Base-by-base conservation (phyloP, 78 protist species). In the Polysphondylium violaceum region DNA sequence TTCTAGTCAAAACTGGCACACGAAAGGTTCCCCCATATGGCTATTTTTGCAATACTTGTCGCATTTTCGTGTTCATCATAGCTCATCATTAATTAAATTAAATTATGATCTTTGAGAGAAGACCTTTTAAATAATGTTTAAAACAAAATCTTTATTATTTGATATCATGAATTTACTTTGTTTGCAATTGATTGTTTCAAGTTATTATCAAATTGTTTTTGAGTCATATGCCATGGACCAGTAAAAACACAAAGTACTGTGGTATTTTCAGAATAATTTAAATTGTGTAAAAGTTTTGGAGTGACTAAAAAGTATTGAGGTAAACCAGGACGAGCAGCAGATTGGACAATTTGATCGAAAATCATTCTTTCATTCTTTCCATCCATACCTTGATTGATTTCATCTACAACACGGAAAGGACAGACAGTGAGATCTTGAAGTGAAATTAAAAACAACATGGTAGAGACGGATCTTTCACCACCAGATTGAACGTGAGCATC, bases 301-400 rank as follows among this genome's bases (percentile, higher is more conserved):
- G 99, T 97, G 55, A 97, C 69, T 59, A 97, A 68, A 63, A 97
- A 97, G 88, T 92, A 95, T 73, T 97, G 98, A 38, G 98, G 98
- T 36, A 50, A 35, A 33, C 79, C 76, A 9, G 64, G 86, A 53
- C 73, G 36, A 41, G 36, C 59, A 38, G 91, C 94, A 17, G 74
- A 60, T 21, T 73, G 35, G 25, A 94, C 95, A n/a, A 97, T 83
- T 64, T 81, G 72, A 21, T 77, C 88, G 47, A 95, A 96, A 64
- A 96, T 74, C 86, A 73, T 64, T 11, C 97, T 76, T 67, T 97
- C 99, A 76, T 97, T 96, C 71, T 38, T 86, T 50, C 96, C 83
- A 86, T 96, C 98, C 98, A 96, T 97, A 68, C 97, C 97, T 71
- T 97, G 98, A 83, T 97, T 97, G 85, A 97, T 97, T 88, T 97